These are phyloP conservation scores for Gossypium aridum DNA, from an alignment of 441 rosid genomes.

Conservation along the genomic window DNA sequence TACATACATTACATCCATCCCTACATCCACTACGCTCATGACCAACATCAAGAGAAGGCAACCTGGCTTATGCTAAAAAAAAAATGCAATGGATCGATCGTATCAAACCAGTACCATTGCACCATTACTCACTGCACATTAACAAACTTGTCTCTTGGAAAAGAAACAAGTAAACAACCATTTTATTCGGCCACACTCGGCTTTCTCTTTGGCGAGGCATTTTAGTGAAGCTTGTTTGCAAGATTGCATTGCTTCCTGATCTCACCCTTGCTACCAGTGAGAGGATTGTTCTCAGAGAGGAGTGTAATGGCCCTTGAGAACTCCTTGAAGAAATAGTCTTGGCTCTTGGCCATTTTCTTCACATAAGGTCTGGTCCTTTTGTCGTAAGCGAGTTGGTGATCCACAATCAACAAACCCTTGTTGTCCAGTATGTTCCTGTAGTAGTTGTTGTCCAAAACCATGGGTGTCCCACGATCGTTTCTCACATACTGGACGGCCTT, in stretches of 20 bases:
- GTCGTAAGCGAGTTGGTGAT: constrained; percentile 86
- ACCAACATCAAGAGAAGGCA: constrained; percentile 18
- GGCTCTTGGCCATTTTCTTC: constrained; percentile 92
- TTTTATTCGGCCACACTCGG: constrained; percentile 24
- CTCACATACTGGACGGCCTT: constrained; percentile 96
- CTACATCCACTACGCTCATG: constrained; percentile 9
- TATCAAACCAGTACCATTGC: not conserved
- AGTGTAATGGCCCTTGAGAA: constrained; percentile 74
- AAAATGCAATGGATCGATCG: constrained; percentile 14
- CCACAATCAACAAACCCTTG: constrained; percentile 83
- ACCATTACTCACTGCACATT: constrained; percentile 18
- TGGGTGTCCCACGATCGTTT: constrained; percentile 93
- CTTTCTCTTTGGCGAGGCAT: constrained; percentile 10
- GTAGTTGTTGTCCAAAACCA: constrained; percentile 88
- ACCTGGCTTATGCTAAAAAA: constrained; percentile 13
- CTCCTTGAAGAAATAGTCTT: constrained; percentile 86
- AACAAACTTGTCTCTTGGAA: constrained; percentile 19
- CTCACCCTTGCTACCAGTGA: constrained; percentile 88
- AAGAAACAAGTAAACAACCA: constrained; percentile 14
- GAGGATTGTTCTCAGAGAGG: constrained; percentile 91
- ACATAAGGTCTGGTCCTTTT: constrained; percentile 82
- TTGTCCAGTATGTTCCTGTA: constrained; percentile 91
- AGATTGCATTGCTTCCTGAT: constrained; percentile 81
- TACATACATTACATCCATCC: constrained; percentile 18
- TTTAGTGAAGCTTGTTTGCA: constrained; percentile 74